These are phyloP conservation scores for Penicillium salamii DNA, from an alignment of 495 filamentous ascomycete species.

Conservation along the genomic window DNA sequence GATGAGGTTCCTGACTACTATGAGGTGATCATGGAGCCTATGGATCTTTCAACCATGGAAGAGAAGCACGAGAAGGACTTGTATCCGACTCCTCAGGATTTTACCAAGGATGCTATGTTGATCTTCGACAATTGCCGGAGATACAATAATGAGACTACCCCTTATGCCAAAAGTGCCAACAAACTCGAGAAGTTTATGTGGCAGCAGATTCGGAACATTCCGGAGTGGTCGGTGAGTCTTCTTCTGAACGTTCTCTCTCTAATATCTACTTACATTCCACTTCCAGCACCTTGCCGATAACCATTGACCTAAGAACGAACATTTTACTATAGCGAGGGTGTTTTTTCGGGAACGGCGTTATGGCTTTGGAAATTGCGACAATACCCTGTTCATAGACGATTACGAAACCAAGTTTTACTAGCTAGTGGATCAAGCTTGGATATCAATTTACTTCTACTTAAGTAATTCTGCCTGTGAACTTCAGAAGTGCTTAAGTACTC, in stretches of 20 bases:
- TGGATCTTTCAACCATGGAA: constrained; percentile 97
- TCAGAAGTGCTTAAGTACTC: no score
- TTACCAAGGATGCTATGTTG: constrained; percentile 84
- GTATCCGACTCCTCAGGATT: constrained; percentile 89
- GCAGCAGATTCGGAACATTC: constrained; percentile 85
- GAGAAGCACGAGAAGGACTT: constrained; percentile 89
- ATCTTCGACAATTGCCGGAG: constrained; percentile 93
- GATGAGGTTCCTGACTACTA: constrained; percentile 98
- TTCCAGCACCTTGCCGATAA: constrained; percentile 49
- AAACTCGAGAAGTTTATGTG: constrained; percentile 98
- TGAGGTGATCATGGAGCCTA: constrained; percentile 95
- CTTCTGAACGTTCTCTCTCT: neutral
- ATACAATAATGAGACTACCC: constrained; percentile 94
- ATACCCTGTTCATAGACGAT: constrained; percentile 27
- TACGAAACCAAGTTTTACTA: constrained; percentile 3
- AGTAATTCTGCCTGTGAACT: no score
- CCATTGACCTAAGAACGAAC: constrained; percentile 23
- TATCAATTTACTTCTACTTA: no score
- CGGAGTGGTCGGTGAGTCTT: constrained; percentile 83
- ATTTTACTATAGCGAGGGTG: constrained; percentile 11
- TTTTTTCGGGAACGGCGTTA: constrained; percentile 24
- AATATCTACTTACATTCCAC: neutral
- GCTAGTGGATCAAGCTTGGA: constrained; percentile 7
- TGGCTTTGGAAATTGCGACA: constrained; percentile 2
- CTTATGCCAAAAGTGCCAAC: constrained; percentile 93